phyloP scores from a whole-genome alignment of 139 green algal genomes.

The Mesostigma viride region DNA sequence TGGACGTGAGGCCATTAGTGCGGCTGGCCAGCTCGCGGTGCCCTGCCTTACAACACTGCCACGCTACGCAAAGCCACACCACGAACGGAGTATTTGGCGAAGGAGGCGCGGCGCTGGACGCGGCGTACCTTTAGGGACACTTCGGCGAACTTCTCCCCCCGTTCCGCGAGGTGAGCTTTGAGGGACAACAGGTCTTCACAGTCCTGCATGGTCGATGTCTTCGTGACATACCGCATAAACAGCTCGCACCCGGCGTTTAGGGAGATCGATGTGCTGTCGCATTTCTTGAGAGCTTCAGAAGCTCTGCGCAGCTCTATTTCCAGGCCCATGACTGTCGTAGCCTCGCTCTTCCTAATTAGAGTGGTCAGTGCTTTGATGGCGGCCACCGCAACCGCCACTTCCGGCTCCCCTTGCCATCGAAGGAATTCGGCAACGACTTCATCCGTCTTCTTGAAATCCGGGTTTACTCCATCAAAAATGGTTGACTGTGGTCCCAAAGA shows the following conservation, averaged over 20 bases:
- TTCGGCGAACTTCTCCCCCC: constrained; percentile 68
- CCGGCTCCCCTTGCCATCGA: too few relatives aligned
- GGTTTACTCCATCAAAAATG: too few relatives aligned
- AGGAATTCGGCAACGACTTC: too few relatives aligned
- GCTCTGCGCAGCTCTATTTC: constrained; percentile 24
- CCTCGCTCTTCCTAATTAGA: constrained; percentile 19
- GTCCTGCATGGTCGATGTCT: constrained; percentile 65
- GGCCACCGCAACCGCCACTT: constrained; percentile 26
- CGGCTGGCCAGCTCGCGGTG: too few relatives aligned
- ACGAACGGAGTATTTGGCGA: too few relatives aligned
- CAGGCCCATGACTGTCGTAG: constrained; percentile 29
- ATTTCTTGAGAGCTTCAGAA: constrained; percentile 19
- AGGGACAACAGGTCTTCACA: constrained; percentile 51
- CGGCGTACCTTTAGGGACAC: constrained; percentile 55
- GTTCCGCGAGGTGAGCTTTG: constrained; percentile 54
- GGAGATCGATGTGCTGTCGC: constrained; percentile 18
- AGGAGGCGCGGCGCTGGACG: too few relatives aligned
- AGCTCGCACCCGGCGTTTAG: constrained; percentile 83
- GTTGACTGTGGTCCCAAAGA: too few relatives aligned
- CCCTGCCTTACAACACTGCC: too few relatives aligned
- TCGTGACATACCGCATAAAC: constrained; percentile 83
- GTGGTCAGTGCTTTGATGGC: constrained; percentile 29
- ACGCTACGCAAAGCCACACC: too few relatives aligned
- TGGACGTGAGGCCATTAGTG: too few relatives aligned
- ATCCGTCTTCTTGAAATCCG: too few relatives aligned